Evolutionary conservation across 2,329 filamentous ascomycete genomes (phyloP), one percentile per base, ranked within the genome.

Genomic region (Onygena corvina): DNA sequence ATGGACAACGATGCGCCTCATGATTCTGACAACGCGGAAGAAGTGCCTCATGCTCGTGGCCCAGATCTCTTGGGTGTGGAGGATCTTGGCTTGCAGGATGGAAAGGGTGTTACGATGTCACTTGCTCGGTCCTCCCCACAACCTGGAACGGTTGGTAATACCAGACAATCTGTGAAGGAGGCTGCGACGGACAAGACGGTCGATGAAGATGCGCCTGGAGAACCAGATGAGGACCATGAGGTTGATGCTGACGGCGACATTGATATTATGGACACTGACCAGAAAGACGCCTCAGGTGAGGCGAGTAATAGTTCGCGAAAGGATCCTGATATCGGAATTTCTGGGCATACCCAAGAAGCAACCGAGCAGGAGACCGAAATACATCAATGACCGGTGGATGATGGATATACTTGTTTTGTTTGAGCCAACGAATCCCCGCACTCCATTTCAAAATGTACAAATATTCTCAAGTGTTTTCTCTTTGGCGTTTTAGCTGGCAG

Each of bases 21-120:
- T 16, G 53, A 54, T 12, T 53, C 58, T 49, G 66, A 70, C 31
- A 66, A 77, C 4, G 75, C 77, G 5, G 82, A 86, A 52, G 74
- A 80, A 47, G 60, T 69, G 2, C 86, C 88, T 3, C 87, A 94
- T 65, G 87, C 85, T 0, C 76, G 87, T 34, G 90, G 90, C 0
- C 92, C 92, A 0, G 80, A 86, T 25, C 76, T 86, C 57, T 84
- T 96, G 46, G 90, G 89, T 3, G 80, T 88, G 52, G 81, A 86
- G 57, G 92, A 98, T 62, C 84, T 86, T 56, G 92, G 92, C 0
- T 81, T 85, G 7, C 89, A 86, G 65, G 69, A 66, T 48, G 70
- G 70, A n/a, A 66, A 67, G 50, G 68, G 67, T 2, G 60, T 71
- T n/a, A 60, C 70, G 52, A 63, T 71, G 62, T 60, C 58, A 2